A percentile compares a stretch with the other conserved stretches of the same genome.
These are phyloP conservation scores for Chytridium lagenaria DNA, from an alignment of 371 early-diverging fungal genomes.

Conservation along the genomic window DNA sequence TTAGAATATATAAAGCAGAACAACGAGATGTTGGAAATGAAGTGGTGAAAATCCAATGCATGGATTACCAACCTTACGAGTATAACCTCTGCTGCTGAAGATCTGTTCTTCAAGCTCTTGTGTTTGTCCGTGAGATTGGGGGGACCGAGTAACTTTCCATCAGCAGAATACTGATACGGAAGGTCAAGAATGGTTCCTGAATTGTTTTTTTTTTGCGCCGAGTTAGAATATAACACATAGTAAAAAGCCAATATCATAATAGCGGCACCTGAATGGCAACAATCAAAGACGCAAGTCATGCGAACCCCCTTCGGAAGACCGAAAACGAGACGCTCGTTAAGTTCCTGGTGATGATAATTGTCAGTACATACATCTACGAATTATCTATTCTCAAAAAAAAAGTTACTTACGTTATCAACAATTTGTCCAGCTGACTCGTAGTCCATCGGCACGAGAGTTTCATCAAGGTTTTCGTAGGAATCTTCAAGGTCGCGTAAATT, in stretches of 20 bases:
- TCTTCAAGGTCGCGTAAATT: too few relatives aligned
- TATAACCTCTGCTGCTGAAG: slow-evolving; percentile 41
- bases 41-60: too few relatives aligned
- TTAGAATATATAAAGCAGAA: too few relatives aligned
- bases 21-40: too few relatives aligned
- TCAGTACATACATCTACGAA: too few relatives aligned
- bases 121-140: slow-evolving; percentile 3
- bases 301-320: slow-evolving; percentile 84
- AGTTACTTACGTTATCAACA: slow-evolving; percentile 73
- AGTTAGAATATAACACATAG: not conserved
- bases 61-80: slow-evolving; percentile 38
- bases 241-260: too few relatives aligned
- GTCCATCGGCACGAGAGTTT: slow-evolving; percentile 88
- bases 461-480: slow-evolving; percentile 75
- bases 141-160: slow-evolving; percentile 40
- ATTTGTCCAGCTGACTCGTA: slow-evolving; percentile 78
- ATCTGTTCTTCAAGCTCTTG: slow-evolving; percentile 28
- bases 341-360: slow-evolving; percentile 42
- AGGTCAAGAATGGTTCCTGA: slow-evolving; percentile 43
- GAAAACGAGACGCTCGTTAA: slow-evolving; percentile 80
- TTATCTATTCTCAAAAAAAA: not conserved
- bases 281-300: slow-evolving; percentile 84
- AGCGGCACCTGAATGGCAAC: slow-evolving; percentile 50
- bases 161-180: slow-evolving; percentile 49
- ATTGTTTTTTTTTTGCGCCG: not conserved